Percentiles rank a stretch among this genome's conserved stretches.
Evolutionary conservation across 2,329 filamentous ascomycete species (phyloP).

Genomic region (Cryphonectria parasitica): DNA sequence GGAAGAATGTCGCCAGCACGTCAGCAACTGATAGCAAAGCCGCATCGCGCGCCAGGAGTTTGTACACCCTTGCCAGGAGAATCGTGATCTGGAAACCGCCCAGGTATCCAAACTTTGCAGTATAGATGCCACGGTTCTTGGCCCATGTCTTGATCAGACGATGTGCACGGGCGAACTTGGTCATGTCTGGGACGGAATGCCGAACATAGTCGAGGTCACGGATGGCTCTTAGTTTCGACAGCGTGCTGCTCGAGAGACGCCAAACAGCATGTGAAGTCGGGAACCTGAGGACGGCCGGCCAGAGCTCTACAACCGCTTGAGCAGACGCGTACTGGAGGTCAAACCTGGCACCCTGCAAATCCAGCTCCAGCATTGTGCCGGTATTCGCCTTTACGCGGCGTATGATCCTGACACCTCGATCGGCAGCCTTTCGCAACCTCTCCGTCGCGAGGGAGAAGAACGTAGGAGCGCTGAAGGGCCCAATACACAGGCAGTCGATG

Average conservation of each 20-base stretch:
- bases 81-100: slow-evolving; percentile 68
- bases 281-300: slow-evolving; percentile 51
- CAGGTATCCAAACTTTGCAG: slow-evolving; percentile 67
- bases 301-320: slow-evolving; percentile 56
- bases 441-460: slow-evolving; percentile 65
- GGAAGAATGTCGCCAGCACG: slow-evolving; percentile 64
- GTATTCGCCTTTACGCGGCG: slow-evolving; percentile 61
- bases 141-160: slow-evolving; percentile 67
- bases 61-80: slow-evolving; percentile 63
- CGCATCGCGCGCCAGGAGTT: slow-evolving; percentile 49
- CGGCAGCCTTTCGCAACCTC: slow-evolving; percentile 53
- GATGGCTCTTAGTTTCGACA: slow-evolving; percentile 66
- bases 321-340: slow-evolving; percentile 71
- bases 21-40: slow-evolving; percentile 49
- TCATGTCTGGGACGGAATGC: slow-evolving; percentile 61
- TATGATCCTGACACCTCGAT: slow-evolving; percentile 52
- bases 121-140: slow-evolving; percentile 63
- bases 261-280: slow-evolving; percentile 58
- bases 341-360: slow-evolving; percentile 60
- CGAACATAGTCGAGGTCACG: slow-evolving; percentile 65
- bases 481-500: slow-evolving; percentile 68
- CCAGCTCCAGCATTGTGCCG: slow-evolving; percentile 67
- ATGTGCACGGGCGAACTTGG: slow-evolving; percentile 61
- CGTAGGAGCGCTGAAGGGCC: slow-evolving; percentile 60
- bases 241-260: slow-evolving; percentile 56